A percentile compares a stretch with the other conserved stretches of the same genome.
These are phyloP conservation scores for Mucuna pruriens DNA, from an alignment of 306 rosid genomes.

Conservation along the genomic window DNA sequence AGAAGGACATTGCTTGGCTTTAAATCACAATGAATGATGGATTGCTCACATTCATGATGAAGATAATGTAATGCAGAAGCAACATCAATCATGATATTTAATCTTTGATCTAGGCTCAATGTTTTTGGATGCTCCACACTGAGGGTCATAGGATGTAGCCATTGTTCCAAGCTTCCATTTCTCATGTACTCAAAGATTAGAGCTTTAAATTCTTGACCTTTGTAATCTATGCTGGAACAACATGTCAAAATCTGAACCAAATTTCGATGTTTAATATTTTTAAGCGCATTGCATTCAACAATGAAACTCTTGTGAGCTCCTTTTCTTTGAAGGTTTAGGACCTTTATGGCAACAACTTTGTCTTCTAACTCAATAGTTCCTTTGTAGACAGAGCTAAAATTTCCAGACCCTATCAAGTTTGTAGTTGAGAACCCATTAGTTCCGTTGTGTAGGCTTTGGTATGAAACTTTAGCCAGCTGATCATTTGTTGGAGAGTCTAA, in stretches of 20 bases:
- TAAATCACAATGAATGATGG: constrained; percentile 11
- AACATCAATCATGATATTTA: constrained; percentile 18
- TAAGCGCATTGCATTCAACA: constrained; percentile 23
- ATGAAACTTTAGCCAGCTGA: constrained; percentile 12
- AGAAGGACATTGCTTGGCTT: constrained; percentile 32
- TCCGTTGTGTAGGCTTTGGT: constrained; percentile 6
- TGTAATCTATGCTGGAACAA: constrained; percentile 28
- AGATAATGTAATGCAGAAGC: constrained; percentile 11
- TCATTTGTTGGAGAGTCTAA: not conserved
- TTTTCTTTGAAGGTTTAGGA: constrained; percentile 30
- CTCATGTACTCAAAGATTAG: constrained; percentile 16
- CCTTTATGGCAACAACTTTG: constrained; percentile 18
- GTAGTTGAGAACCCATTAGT: constrained; percentile 17
- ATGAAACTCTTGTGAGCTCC: constrained; percentile 37
- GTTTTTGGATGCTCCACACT: not conserved
- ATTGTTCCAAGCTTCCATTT: constrained; percentile 27
- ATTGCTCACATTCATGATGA: constrained; percentile 15
- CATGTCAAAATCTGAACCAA: constrained; percentile 32
- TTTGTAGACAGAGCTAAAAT: not conserved
- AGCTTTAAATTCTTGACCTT: constrained; percentile 34
- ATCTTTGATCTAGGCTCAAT: not conserved
- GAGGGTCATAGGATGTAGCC: not conserved
- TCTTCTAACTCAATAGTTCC: constrained; percentile 3
- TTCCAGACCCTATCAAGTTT: constrained; percentile 5
- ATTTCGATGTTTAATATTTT: constrained; percentile 24